Evolutionary conservation across 108 stramenopile genomes (phyloP).

Genomic region (Schizochytrium sp.): DNA sequence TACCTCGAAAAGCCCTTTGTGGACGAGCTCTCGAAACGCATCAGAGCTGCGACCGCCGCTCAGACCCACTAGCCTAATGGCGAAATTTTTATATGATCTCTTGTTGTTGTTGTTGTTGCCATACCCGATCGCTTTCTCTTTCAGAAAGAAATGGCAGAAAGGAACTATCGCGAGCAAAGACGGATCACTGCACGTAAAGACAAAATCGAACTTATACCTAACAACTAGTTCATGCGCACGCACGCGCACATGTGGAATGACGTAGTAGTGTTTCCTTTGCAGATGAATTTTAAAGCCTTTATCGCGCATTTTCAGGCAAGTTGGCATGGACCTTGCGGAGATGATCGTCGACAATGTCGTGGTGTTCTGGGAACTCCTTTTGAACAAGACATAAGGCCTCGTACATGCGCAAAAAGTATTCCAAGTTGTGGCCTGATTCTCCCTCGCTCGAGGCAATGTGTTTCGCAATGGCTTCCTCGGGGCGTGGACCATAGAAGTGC

Average conservation of each 20-base stretch:
- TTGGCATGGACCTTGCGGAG: background rate
- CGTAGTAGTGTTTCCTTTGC: too few relatives aligned
- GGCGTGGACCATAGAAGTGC: background rate
- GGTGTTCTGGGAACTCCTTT: background rate
- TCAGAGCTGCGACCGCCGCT: background rate
- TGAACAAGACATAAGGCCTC: background rate
- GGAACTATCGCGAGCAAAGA: too few relatives aligned
- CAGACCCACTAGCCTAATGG: background rate
- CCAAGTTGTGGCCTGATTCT: background rate
- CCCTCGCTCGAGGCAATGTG: background rate
- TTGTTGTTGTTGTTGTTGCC: background rate
- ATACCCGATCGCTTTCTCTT: background rate
- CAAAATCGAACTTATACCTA: too few relatives aligned
- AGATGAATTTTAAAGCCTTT: too few relatives aligned
- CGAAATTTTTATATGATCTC: background rate
- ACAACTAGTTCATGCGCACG: too few relatives aligned
- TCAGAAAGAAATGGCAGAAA: too few relatives aligned
- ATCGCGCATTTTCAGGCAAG: background rate
- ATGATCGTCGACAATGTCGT: background rate
- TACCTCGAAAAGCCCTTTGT: background rate
- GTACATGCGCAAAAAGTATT: background rate
- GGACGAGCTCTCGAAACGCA: background rate
- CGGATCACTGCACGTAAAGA: too few relatives aligned
- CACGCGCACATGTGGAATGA: too few relatives aligned
- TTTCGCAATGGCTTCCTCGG: background rate